Percentiles rank a stretch among this genome's conserved stretches.
Conservation (phyloP, 2,329 filamentous ascomycete genomes). For the Pseudofabraea citricarpa region DNA sequence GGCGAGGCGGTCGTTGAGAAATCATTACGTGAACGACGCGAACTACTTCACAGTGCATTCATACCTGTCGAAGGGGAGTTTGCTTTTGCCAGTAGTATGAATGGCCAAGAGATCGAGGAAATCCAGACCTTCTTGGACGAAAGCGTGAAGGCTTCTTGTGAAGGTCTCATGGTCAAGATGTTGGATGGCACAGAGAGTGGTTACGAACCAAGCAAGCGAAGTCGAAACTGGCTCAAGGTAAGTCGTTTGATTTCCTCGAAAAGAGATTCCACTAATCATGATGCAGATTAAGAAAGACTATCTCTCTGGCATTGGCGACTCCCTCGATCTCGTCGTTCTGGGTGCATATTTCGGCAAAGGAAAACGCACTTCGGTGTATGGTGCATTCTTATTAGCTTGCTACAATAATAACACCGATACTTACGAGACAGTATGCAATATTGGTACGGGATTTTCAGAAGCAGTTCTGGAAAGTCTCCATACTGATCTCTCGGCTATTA, state of each 20-base stretch:
- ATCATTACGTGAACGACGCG: constrained; percentile 75
- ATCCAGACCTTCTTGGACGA: constrained; percentile 92
- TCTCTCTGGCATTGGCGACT: constrained; percentile 87
- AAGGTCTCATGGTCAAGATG: constrained; percentile 99
- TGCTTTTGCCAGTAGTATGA: constrained; percentile 78
- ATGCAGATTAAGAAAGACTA: constrained; percentile 93
- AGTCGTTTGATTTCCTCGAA: constrained; percentile 10
- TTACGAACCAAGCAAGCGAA: constrained; percentile 94
- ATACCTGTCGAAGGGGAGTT: constrained; percentile 82
- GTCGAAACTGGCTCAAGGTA: constrained; percentile 97
- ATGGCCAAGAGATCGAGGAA: constrained; percentile 85
- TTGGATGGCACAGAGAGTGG: constrained; percentile 86
- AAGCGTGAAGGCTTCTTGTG: constrained; percentile 90
- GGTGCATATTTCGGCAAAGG: constrained; percentile 93
- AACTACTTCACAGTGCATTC: constrained; percentile 71
- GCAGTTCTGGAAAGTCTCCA: constrained; percentile 87
- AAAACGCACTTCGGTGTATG: constrained; percentile 93
- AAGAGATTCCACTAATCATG: not conserved
- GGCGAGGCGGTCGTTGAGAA: constrained; percentile 87
- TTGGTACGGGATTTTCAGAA: constrained; percentile 95
- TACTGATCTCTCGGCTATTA: constrained; percentile 65
- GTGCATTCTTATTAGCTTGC: constrained; percentile 91
- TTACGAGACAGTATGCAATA: constrained; percentile 97
- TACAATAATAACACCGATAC: constrained; percentile 76
- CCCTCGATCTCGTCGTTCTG: constrained; percentile 90